phyloP scores from a whole-genome alignment of 2,329 filamentous ascomycete species.

The Botrytis paeoniae region DNA sequence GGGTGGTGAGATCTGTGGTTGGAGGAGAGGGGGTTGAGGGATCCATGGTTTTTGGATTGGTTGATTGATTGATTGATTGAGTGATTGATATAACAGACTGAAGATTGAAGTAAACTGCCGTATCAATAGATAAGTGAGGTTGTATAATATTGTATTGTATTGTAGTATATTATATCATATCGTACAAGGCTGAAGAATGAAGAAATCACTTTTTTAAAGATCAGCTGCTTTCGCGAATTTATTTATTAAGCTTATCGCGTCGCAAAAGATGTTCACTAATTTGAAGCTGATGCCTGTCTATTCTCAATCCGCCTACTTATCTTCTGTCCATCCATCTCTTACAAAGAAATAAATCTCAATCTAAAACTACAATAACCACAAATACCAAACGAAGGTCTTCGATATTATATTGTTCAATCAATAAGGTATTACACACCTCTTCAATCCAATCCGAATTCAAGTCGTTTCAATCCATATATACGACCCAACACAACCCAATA shows the following conservation, averaged over 20 bases:
- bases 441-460: not conserved
- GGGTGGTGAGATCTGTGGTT: not conserved
- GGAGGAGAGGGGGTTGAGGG: not conserved
- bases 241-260: not conserved
- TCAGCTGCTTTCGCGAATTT: conserved; percentile 15
- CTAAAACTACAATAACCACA: not conserved
- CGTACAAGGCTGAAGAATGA: not conserved
- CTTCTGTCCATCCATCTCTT: not conserved
- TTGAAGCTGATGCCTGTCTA: not conserved
- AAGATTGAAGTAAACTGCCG: not conserved
- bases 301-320: not conserved
- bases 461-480: not conserved
- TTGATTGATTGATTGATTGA: not conserved
- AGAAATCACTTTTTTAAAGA: not conserved
- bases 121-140: not conserved
- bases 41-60: not conserved
- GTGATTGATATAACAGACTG: not conserved
- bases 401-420: not conserved
- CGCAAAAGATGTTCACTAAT: not conserved
- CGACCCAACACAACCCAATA: not conserved
- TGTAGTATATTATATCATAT: not conserved
- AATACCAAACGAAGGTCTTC: not conserved
- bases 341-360: not conserved
- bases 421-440: no score
- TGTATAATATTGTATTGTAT: not conserved